These are phyloP conservation scores for Brassica nigra DNA, from an alignment of 345 rosid species.

Conservation along the genomic window DNA sequence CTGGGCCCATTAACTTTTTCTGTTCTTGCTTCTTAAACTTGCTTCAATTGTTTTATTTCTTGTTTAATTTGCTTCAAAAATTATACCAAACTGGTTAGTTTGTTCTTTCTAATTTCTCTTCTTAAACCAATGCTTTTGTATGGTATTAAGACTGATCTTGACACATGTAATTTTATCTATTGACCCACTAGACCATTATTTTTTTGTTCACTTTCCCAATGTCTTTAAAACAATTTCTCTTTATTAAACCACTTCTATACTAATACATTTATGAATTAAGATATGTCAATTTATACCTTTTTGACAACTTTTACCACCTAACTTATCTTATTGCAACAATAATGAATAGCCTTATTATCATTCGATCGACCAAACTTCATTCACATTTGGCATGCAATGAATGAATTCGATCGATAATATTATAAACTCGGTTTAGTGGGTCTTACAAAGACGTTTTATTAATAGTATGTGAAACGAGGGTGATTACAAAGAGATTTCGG, in stretches of 20 bases:
- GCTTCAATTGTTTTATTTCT: neutral
- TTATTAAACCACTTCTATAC: neutral
- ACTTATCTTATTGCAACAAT: slow-evolving; percentile 10
- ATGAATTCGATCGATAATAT: too few relatives aligned
- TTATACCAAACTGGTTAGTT: neutral
- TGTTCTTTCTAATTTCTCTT: neutral
- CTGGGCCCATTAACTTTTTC: slow-evolving; percentile 19
- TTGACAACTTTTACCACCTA: slow-evolving; percentile 13
- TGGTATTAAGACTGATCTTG: neutral
- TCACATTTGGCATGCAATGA: too few relatives aligned
- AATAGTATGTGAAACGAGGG: too few relatives aligned
- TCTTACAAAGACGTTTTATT: too few relatives aligned
- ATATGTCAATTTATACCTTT: neutral
- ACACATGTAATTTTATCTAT: neutral
- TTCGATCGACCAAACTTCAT: too few relatives aligned
- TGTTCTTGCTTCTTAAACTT: neutral
- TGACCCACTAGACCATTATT: neutral
- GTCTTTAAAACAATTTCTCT: neutral
- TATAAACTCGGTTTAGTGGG: too few relatives aligned
- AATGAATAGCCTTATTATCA: slow-evolving; percentile 5
- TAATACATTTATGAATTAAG: neutral
- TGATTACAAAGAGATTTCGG: too few relatives aligned
- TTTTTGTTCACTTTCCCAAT: neutral
- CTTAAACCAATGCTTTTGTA: neutral
- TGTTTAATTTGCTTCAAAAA: neutral